phyloP scores from a whole-genome alignment of 2,329 filamentous ascomycete genomes.

The Cladophialophora psammophila region DNA sequence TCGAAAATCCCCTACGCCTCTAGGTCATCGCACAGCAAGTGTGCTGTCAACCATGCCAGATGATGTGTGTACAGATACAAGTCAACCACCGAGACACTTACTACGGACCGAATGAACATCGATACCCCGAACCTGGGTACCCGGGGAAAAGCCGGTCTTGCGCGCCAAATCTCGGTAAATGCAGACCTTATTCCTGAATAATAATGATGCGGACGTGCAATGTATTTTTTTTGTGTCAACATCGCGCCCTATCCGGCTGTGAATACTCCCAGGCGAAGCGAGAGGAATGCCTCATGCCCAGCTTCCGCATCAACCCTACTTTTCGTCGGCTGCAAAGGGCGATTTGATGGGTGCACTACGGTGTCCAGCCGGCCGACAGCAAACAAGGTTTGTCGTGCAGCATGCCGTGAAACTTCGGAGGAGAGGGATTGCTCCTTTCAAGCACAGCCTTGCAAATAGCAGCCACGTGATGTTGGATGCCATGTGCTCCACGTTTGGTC shows the following conservation, averaged over 20 bases:
- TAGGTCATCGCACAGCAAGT: constrained; percentile 9
- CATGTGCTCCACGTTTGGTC: neutral
- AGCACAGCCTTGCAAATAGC: neutral
- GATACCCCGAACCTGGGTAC: constrained; percentile 26
- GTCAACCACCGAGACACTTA: neutral
- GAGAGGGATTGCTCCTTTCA: neutral
- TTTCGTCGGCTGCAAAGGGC: too few relatives aligned
- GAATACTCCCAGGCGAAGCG: too few relatives aligned
- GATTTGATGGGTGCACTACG: too few relatives aligned
- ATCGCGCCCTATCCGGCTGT: constrained; percentile 12
- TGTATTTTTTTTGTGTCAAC: constrained; percentile 36
- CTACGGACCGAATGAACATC: neutral
- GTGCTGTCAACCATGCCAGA: neutral
- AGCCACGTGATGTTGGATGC: neutral
- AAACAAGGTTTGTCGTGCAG: too few relatives aligned
- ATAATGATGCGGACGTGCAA: constrained; percentile 11
- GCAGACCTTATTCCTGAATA: constrained; percentile 26
- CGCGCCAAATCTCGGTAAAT: constrained; percentile 23
- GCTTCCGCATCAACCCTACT: neutral
- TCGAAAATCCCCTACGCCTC: constrained; percentile 69
- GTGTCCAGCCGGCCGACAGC: too few relatives aligned
- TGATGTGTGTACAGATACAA: neutral
- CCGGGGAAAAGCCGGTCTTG: constrained; percentile 22
- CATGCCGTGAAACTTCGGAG: too few relatives aligned
- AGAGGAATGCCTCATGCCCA: neutral